A percentile compares a stretch with the other conserved stretches of the same genome.
Conservation (phyloP, 2,329 filamentous ascomycete species). For the Aureobasidium mangrovei region DNA sequence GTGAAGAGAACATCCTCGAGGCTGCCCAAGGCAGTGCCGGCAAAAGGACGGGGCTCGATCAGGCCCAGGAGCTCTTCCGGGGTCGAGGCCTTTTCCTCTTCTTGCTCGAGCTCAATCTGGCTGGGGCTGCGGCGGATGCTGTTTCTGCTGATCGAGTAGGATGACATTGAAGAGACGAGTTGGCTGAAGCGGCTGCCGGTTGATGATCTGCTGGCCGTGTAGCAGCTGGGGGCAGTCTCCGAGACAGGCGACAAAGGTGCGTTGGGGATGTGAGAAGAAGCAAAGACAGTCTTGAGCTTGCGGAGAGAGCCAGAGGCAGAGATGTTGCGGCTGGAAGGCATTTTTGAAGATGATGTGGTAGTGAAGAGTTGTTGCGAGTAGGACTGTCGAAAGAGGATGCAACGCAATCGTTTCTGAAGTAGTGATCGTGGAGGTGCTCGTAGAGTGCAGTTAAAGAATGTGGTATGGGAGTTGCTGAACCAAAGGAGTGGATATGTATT, state of each 20-base stretch:
- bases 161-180: slow-evolving; percentile 18
- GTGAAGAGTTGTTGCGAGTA: slow-evolving; percentile 1
- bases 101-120: slow-evolving; percentile 19
- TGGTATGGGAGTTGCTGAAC: slow-evolving; percentile 10
- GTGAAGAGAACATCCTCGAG: slow-evolving; percentile 19
- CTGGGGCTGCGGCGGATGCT: slow-evolving; percentile 20
- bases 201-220: slow-evolving; percentile 12
- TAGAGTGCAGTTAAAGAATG: slow-evolving; percentile 12
- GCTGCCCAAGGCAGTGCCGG: slow-evolving; percentile 14
- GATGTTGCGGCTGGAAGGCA: slow-evolving; percentile 15
- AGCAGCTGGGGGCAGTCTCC: slow-evolving; percentile 5
- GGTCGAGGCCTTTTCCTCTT: slow-evolving; percentile 19
- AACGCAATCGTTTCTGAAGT: neutral
- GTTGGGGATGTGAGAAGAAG: slow-evolving; percentile 6
- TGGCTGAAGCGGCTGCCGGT: slow-evolving; percentile 17
- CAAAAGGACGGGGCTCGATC: slow-evolving; percentile 20
- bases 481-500: slow-evolving; percentile 13
- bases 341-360: slow-evolving; percentile 10
- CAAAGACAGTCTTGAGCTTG: slow-evolving; percentile 16
- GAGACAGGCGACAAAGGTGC: slow-evolving; percentile 12
- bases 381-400: neutral
- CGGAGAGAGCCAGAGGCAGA: slow-evolving; percentile 16
- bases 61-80: slow-evolving; percentile 17
- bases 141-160: slow-evolving; percentile 16
- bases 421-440: slow-evolving; percentile 12